Base-by-base conservation (phyloP, 1,139 yeast species). In the Sugiyamaella japonica region DNA sequence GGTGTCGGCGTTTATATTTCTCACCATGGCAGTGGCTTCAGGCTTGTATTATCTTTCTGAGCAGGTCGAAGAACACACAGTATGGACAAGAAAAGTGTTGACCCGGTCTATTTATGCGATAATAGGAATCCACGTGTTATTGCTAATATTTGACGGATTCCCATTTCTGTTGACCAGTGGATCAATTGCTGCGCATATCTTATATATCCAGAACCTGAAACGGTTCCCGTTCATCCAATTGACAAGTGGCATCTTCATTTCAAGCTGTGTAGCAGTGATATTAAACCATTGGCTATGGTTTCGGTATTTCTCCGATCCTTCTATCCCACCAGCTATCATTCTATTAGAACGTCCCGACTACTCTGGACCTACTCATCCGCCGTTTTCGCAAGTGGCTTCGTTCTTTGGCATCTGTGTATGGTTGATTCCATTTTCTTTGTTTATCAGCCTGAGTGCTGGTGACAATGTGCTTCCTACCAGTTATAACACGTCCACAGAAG, bases 391-490 rank as follows among this genome's bases (percentile, higher is more conserved):
- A 67, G 89, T 93, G 2, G 89, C 97, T 28, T 86, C 97, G 3
- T 93, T 93, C 70, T 90, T 95, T 67, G 99, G 97, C 1, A 74
- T 93, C 43, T 85, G 95, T 64, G 85, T 93, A 12, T 93, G 99
- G 99, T 78, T 91, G 58, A 81, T 93, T 43, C 99, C 99, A 32
- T 90, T 93, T 71, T 85, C 97, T 1, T 76, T 95, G 59, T 91
- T 95, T 71, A 93, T 95, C 28, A 86, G 96, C 50, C 77, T 93
- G 58, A 87, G 96, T 68, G 98, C 98, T 6, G 88, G 89, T 59
- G 99, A 95, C 65, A 87, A 89, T 66, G 82, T 87, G 28, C 77
- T 93, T 50, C 99, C 99, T 37, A 76, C 64, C 20, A 59, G 63
- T 32, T 34, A 51, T 20, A 52, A 48, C 4, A 17, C 48, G 4